phyloP scores from a whole-genome alignment of 306 rosid genomes.

The Carpinus fangiana region DNA sequence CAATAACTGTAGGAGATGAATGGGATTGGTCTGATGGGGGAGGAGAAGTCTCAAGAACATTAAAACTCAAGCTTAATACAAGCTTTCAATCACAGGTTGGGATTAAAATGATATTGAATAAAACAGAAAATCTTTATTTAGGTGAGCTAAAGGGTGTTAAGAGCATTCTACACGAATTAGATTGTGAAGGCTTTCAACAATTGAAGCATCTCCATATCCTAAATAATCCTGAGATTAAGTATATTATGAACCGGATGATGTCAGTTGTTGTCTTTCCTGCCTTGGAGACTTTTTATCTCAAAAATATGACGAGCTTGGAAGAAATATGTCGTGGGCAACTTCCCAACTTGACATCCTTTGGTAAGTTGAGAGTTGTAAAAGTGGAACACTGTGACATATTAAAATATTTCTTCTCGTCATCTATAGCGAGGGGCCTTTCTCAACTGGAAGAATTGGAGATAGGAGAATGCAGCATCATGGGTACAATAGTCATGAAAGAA shows the following conservation, averaged over 20 bases:
- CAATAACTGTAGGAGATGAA: neutral
- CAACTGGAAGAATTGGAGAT: constrained; percentile 5
- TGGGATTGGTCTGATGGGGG: neutral
- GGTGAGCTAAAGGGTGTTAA: neutral
- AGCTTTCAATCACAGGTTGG: neutral
- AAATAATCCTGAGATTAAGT: neutral
- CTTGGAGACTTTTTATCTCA: neutral
- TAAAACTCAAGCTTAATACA: neutral
- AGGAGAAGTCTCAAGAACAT: neutral
- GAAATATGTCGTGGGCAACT: neutral
- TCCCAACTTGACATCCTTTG: neutral
- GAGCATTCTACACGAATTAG: neutral
- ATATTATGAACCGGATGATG: neutral
- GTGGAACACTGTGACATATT: neutral
- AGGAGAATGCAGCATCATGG: no score
- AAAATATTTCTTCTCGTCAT: neutral
- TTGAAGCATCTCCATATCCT: neutral
- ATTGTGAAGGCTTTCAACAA: neutral
- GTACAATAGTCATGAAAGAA: no score
- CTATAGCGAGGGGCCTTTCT: neutral
- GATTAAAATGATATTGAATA: neutral
- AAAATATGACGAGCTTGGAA: neutral
- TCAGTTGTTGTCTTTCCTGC: neutral
- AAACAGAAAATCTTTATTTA: neutral
- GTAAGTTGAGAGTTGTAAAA: neutral